Evolutionary conservation across 148 eudicot genomes (phyloP), one percentile per base, ranked within the genome.

Genomic region (Polygonum aviculare): DNA sequence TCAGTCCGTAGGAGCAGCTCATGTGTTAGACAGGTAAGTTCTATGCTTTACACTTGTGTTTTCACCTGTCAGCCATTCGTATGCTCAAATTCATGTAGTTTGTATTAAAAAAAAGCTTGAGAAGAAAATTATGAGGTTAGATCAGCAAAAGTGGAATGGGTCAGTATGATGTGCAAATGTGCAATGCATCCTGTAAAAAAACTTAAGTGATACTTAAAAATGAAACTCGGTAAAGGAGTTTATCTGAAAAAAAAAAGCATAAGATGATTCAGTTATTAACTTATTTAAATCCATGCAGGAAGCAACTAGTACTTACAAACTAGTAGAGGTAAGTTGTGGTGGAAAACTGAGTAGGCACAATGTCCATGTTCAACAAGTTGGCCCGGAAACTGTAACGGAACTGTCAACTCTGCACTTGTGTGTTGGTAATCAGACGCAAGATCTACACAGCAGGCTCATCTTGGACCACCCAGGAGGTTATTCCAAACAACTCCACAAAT

Each of bases 291-390:
- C 60, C 59, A 72, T 79, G 74, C 88, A 94, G 98, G 98, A 88
- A 81, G 81, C 88, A 22, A 83, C 81, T 77, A 94, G 98, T 86
- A 88, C 86, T 41, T 94, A 94, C 80, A 86, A 94, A 86, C 93
- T 92, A 48, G 82, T 83, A 72, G 98, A 94, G 79, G 87, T 92
- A 69, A 94, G 98, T 84, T 85, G 90, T 14, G 98, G 97, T 77
- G 98, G 92, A 70, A 92, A 89, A 77, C 84, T 94, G 78, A 90
- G 98, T 86, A 83, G 98, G 78, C 98, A 94, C 84, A 94, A 92
- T 82, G 82, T 94, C 78, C 96, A 92, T 78, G 84, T 94, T 72
- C 92, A 90, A 86, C 98, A 94, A 87, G 85, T 83, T 73, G 98
- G 97, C 18, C 85, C 98, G 15, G 92, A 90, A 51, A 94, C 98